A percentile compares a stretch with the other conserved stretches of the same genome.
Evolutionary conservation across 257 asterid genomes (phyloP).

Genomic region (Cinchona pubescens): DNA sequence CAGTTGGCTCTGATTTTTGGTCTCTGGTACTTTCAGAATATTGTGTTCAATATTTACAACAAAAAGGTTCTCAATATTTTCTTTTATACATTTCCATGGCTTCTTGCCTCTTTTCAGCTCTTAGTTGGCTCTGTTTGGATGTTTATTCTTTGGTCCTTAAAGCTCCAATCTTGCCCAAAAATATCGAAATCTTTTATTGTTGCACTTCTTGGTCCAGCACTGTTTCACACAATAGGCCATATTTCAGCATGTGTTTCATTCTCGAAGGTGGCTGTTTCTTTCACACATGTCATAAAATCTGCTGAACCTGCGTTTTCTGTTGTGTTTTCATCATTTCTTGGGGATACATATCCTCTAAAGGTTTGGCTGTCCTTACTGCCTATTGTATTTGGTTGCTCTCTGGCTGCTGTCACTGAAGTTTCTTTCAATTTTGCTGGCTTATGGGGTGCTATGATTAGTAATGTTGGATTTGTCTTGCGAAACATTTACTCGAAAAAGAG

Average conservation of each 20-base stretch:
- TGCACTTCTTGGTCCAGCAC: slow-evolving; percentile 93
- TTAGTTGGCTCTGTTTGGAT: slow-evolving; percentile 85
- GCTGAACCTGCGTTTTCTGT: slow-evolving; percentile 96
- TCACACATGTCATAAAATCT: slow-evolving; percentile 93
- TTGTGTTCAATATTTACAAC: slow-evolving; percentile 77
- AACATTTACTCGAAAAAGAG: slow-evolving; percentile 88
- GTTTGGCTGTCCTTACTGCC: slow-evolving; percentile 94
- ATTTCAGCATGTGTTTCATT: slow-evolving; percentile 97
- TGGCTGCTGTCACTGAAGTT: slow-evolving; percentile 94
- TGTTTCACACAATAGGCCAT: slow-evolving; percentile 89
- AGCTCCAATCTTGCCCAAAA: slow-evolving; percentile 77
- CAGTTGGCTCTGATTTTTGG: slow-evolving; percentile 78
- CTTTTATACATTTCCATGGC: slow-evolving; percentile 94
- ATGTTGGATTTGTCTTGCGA: slow-evolving; percentile 82
- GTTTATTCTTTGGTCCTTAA: slow-evolving; percentile 66
- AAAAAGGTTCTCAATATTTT: slow-evolving; percentile 77
- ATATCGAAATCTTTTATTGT: slow-evolving; percentile 64
- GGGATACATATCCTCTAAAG: slow-evolving; percentile 66
- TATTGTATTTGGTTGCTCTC: slow-evolving; percentile 91
- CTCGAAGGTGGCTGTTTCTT: slow-evolving; percentile 94
- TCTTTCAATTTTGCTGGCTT: slow-evolving; percentile 82
- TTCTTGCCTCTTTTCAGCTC: slow-evolving; percentile 88
- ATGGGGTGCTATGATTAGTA: slow-evolving; percentile 88
- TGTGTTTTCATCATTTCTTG: slow-evolving; percentile 71
- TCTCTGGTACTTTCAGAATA: slow-evolving; percentile 87